Evolutionary conservation across 1,284 basidiomycete species (phyloP).

Genomic region (Mycena citricolor): DNA sequence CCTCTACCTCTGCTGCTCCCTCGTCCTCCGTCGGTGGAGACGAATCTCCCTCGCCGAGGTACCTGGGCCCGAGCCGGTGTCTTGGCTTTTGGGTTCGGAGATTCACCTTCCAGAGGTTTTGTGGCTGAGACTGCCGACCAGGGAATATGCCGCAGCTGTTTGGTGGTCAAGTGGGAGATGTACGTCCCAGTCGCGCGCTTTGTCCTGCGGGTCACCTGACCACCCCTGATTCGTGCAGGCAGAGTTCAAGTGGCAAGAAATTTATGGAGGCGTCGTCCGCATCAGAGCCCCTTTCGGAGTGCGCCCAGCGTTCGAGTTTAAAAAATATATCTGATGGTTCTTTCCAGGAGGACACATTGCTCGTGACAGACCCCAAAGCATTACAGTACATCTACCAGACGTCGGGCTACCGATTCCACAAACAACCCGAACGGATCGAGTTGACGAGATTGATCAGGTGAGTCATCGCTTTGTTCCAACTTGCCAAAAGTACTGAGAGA

Average conservation of each 20-base stretch:
- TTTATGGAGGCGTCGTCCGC: slow-evolving; percentile 36
- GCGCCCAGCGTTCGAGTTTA: too few relatives aligned
- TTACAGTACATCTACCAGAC: slow-evolving; percentile 44
- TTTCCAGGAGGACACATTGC: slow-evolving; percentile 38
- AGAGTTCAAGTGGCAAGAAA: slow-evolving; percentile 38
- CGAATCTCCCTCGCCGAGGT: slow-evolving; percentile 33
- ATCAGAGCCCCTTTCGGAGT: slow-evolving; percentile 39
- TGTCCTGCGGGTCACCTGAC: slow-evolving; percentile 16
- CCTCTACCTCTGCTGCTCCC: slow-evolving; percentile 11
- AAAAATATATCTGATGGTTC: neutral
- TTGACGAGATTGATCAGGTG: slow-evolving; percentile 29
- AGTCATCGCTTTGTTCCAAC: neutral
- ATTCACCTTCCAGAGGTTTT: neutral
- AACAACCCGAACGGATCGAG: slow-evolving; percentile 34
- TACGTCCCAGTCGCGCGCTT: slow-evolving; percentile 23
- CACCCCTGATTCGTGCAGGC: slow-evolving; percentile 26
- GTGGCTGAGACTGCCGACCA: slow-evolving; percentile 14
- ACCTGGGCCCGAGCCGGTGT: slow-evolving; percentile 35
- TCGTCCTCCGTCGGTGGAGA: slow-evolving; percentile 21
- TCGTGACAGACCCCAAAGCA: slow-evolving; percentile 43
- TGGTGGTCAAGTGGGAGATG: slow-evolving; percentile 33
- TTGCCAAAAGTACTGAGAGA: too few relatives aligned
- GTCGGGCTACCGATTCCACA: slow-evolving; percentile 38
- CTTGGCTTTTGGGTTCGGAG: slow-evolving; percentile 33
- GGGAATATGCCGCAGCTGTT: slow-evolving; percentile 34